Evolutionary conservation across 805 yeast genomes (phyloP), one percentile per base, ranked within the genome.

Genomic region (Wickerhamiella azyma): DNA sequence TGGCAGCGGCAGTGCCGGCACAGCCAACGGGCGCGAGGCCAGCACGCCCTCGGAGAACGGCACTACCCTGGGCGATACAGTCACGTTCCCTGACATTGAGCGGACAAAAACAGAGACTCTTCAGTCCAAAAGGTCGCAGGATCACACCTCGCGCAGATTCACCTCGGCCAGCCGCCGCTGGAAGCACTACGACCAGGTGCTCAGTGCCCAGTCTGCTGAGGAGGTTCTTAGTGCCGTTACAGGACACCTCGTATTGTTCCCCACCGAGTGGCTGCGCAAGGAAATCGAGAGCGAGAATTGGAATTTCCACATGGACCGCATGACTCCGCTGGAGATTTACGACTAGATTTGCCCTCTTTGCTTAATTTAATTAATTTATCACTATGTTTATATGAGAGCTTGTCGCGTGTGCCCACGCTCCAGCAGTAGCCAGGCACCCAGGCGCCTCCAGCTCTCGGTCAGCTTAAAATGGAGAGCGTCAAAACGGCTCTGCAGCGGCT

Each of bases 311-410:
- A 79, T 94, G 42, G 98, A 92, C 59, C 77, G 94, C 57, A 68
- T 92, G 24, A 96, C 97, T 5, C 98, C 98, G 1, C 77, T 92
- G 47, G 97, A 92, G 59, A 89, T 92, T 45, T 92, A 83, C 61
- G 89, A 86, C 56, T 85, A 52, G 24, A 21, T 7, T 21, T 21
- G 24, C 24, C 24, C 7, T 21, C 7, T 21, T 21, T 5, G 24
- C 24, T 7, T 21, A 21, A 21, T 21, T 21, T 5, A 21, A 21
- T 7, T 21, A 21, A 21, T 21, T 21, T 21, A 21, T 21, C 7
- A 4, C 24, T 21, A 21, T 21, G 24, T 21, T 21, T 4, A 21
- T 7, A n/a, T n/a, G n/a, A n/a, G n/a, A n/a, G n/a, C n/a, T n/a
- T n/a, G n/a, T n/a, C n/a, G n/a, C n/a, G n/a, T n/a, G n/a, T n/a